Percentiles rank a stretch among this genome's conserved stretches.
Evolutionary conservation across 495 filamentous ascomycete genomes (phyloP).

Genomic region (Xylaria longipes): DNA sequence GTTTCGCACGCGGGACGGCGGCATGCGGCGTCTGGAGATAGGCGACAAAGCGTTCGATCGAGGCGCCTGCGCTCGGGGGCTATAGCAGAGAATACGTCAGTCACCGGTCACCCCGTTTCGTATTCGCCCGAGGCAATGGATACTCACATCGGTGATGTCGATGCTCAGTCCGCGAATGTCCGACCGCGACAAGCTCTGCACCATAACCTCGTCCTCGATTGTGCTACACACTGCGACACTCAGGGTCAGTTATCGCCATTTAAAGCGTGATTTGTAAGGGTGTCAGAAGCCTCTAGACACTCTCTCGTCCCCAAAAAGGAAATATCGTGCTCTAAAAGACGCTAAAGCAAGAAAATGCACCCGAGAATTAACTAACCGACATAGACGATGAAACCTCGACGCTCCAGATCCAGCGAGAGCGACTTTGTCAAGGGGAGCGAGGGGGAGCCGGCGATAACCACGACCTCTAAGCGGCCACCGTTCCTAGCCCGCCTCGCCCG

Average conservation of each 20-base stretch:
- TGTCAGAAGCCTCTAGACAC: no score
- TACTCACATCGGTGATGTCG: conserved; percentile 75
- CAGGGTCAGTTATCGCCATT: no score
- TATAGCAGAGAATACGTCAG: conserved; percentile 37
- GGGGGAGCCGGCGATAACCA: conserved; percentile 84
- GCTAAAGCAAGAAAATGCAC: no score
- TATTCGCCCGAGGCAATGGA: background rate
- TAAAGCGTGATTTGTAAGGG: no score
- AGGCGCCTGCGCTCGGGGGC: conserved; percentile 56
- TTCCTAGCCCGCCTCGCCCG: conserved; percentile 78
- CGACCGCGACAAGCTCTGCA: conserved; percentile 73
- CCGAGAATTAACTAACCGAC: no score
- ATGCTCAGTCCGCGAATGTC: conserved; percentile 85
- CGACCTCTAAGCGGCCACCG: conserved; percentile 87
- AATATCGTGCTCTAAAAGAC: no score
- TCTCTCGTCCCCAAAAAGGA: no score
- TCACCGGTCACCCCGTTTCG: background rate
- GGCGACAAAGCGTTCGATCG: conserved; percentile 69
- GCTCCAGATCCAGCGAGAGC: conserved; percentile 83
- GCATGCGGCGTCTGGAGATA: conserved; percentile 75
- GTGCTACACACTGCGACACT: conserved; percentile 81
- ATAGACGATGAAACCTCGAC: conserved; percentile 92
- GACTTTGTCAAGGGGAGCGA: conserved; percentile 80
- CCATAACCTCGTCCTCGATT: conserved; percentile 78
- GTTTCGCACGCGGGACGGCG: conserved; percentile 72